phyloP scores from a whole-genome alignment of 495 filamentous ascomycete genomes.

The Penicillium flavigenum region DNA sequence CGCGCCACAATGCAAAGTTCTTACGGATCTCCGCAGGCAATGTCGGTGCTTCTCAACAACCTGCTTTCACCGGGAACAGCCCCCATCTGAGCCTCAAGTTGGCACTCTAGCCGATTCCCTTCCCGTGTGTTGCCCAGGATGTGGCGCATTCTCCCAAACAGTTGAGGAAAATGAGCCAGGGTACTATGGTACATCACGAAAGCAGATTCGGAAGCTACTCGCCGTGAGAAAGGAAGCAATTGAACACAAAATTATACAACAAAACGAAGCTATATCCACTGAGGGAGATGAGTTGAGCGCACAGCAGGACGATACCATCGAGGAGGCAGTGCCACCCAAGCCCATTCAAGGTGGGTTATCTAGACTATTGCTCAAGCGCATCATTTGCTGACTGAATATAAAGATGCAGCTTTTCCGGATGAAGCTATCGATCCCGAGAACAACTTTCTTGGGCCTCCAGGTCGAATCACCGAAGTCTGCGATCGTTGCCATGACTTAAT shows the following conservation, averaged over 20 bases:
- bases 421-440: conserved; percentile 31
- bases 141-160: conserved; percentile 81
- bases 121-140: conserved; percentile 70
- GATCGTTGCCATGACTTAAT: conserved; percentile 81
- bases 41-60: conserved; percentile 28
- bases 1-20: conserved; percentile 7
- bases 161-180: conserved; percentile 68
- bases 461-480: conserved; percentile 55
- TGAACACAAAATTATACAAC: conserved; percentile 28
- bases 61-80: not conserved
- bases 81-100: conserved; percentile 7
- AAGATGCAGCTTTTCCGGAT: conserved; percentile 42
- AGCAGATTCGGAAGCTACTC: conserved; percentile 39
- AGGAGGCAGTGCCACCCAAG: conserved; percentile 14
- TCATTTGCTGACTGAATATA: conserved; percentile 2
- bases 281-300: conserved; percentile 14
- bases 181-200: conserved; percentile 65
- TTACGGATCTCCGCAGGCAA: conserved; percentile 11
- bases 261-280: not conserved
- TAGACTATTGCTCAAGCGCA: not conserved
- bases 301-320: conserved; percentile 9
- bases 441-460: conserved; percentile 17
- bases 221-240: conserved; percentile 42
- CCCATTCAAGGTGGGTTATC: conserved; percentile 24
- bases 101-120: conserved; percentile 24